Conservation (phyloP, 2,329 filamentous ascomycete species). For the Clathrospora elynae region DNA sequence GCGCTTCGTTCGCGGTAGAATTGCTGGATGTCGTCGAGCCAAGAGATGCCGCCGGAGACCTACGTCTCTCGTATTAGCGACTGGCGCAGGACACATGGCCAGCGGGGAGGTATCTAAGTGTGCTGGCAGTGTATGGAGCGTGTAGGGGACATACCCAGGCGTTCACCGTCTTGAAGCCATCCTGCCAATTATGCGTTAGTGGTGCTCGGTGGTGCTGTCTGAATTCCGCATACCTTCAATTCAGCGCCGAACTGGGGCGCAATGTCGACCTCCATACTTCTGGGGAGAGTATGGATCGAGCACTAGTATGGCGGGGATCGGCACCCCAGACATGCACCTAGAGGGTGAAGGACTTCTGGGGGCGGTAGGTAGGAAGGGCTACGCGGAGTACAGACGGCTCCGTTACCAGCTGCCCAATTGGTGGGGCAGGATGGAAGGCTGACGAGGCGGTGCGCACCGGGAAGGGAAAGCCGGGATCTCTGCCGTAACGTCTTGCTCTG, state of each 20-base stretch:
- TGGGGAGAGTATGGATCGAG: slow-evolving; percentile 17
- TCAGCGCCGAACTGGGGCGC: slow-evolving; percentile 89
- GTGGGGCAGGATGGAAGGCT: slow-evolving; percentile 37
- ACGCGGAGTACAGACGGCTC: slow-evolving; percentile 26
- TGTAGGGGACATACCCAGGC: slow-evolving; percentile 68
- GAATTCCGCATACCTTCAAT: slow-evolving; percentile 72
- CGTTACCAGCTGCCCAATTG: slow-evolving; percentile 29
- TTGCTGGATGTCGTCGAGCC: slow-evolving; percentile 95
- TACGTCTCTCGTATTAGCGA: slow-evolving; percentile 42
- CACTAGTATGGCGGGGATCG: slow-evolving; percentile 26
- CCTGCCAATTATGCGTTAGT: slow-evolving; percentile 59
- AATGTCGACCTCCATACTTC: slow-evolving; percentile 77
- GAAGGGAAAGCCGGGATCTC: slow-evolving; percentile 28
- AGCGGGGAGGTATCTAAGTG: slow-evolving; percentile 10
- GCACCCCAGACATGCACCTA: slow-evolving; percentile 37
- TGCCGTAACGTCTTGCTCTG: slow-evolving; percentile 16
- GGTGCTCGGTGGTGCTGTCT: slow-evolving; percentile 22
- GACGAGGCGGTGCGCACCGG: slow-evolving; percentile 33
- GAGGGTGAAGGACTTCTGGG: slow-evolving; percentile 24
- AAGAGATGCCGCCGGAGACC: slow-evolving; percentile 83
- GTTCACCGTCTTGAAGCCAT: slow-evolving; percentile 95
- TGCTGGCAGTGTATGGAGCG: neutral
- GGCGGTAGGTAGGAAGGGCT: slow-evolving; percentile 26
- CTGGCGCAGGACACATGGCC: slow-evolving; percentile 5
- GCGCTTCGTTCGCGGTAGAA: slow-evolving; percentile 94